phyloP scores from a whole-genome alignment of 257 asterid species.

The Solanum sparsipilum region DNA sequence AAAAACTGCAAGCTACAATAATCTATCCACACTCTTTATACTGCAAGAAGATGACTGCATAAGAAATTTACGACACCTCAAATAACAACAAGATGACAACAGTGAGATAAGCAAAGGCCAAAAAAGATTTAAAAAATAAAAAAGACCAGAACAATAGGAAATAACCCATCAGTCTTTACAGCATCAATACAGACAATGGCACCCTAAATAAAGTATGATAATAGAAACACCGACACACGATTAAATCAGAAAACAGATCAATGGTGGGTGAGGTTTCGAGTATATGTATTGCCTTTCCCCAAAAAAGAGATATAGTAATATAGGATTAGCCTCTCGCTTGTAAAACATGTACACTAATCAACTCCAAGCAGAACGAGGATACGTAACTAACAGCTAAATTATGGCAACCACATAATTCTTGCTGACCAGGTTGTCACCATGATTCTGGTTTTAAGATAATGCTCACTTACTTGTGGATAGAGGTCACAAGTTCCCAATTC shows the following conservation, averaged over 20 bases:
- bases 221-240: not conserved
- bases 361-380: not conserved
- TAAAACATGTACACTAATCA: not conserved
- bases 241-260: not conserved
- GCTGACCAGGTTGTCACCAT: not conserved
- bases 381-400: not conserved
- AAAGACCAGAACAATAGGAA: not conserved
- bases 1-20: not conserved
- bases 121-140: not conserved
- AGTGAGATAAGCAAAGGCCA: not conserved
- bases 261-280: not conserved
- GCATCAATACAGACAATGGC: not conserved
- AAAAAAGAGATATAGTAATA: not conserved
- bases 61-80: not conserved
- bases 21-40: not conserved
- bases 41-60: not conserved
- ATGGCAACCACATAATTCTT: not conserved
- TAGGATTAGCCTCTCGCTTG: not conserved
- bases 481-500: conserved; percentile 98
- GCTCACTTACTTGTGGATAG: conserved; percentile 78
- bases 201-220: not conserved
- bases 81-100: not conserved
- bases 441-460: not conserved
- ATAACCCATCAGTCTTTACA: not conserved
- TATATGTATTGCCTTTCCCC: not conserved